Conservation (phyloP, 2,329 filamentous ascomycete species). For the Cladosporium cucumerinum region DNA sequence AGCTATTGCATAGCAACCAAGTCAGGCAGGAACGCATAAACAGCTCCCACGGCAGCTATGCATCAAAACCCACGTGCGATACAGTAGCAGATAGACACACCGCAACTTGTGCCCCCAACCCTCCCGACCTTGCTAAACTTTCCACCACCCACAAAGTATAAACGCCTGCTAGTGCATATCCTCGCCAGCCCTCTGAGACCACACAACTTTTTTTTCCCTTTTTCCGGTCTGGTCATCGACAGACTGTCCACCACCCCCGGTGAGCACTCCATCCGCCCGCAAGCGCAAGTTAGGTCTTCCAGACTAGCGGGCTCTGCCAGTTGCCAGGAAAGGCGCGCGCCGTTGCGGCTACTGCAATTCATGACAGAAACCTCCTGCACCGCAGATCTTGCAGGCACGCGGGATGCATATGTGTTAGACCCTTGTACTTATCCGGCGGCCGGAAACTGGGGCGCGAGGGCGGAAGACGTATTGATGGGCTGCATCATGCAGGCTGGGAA, state of each 20-base stretch:
- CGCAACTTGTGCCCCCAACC: not conserved
- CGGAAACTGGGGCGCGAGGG: not conserved
- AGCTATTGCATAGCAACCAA: not conserved
- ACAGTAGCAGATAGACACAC: not conserved
- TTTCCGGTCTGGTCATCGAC: not conserved
- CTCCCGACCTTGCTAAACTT: not conserved
- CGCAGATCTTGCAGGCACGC: constrained; percentile 1
- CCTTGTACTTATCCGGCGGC: not conserved
- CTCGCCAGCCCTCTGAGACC: constrained; percentile 10
- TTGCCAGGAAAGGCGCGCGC: not conserved
- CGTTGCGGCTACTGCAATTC: not conserved
- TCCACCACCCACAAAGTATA: not conserved
- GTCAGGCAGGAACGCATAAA: constrained; percentile 1
- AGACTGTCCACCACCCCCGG: not conserved
- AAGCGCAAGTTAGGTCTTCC: not conserved
- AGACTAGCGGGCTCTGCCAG: not conserved
- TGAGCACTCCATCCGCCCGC: not conserved
- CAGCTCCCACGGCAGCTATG: not conserved
- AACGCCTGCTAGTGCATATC: not conserved
- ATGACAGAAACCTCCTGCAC: constrained; percentile 7
- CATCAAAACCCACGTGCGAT: not conserved
- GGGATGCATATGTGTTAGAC: not conserved
- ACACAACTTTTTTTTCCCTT: constrained; percentile 2
- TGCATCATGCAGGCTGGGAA: not conserved
- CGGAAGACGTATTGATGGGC: not conserved